Percentiles rank a stretch among this genome's conserved stretches.
Evolutionary conservation across 305 asterid species (phyloP).

Genomic region (Plantago lanceolata): DNA sequence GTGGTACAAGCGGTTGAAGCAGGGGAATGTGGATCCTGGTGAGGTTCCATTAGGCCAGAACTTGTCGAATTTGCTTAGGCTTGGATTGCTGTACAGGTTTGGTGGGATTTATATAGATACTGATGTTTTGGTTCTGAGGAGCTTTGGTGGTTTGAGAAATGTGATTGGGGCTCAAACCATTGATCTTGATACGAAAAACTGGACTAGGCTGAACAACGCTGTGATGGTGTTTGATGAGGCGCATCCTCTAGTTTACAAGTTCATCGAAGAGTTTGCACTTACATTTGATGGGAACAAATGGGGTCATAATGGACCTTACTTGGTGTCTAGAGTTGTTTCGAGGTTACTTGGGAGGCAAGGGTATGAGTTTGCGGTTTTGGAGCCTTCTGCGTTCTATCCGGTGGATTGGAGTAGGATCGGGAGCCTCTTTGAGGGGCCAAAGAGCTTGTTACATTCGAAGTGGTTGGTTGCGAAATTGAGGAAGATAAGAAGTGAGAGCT

Average conservation of each 20-base stretch:
- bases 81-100: constrained; percentile 65
- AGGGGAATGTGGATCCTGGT: constrained; percentile 64
- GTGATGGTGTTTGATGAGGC: constrained; percentile 75
- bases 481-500: constrained; percentile 52
- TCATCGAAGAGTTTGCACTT: constrained; percentile 76
- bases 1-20: constrained; percentile 55
- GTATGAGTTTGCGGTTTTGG: constrained; percentile 50
- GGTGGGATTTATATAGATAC: constrained; percentile 89
- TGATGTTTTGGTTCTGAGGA: constrained; percentile 59
- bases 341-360: constrained; percentile 51
- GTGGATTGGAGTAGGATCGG: constrained; percentile 75
- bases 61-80: constrained; percentile 78
- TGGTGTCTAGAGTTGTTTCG: constrained; percentile 79
- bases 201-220: constrained; percentile 89
- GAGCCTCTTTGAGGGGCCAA: constrained; percentile 54
- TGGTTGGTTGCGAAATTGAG: constrained; percentile 57
- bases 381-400: constrained; percentile 80
- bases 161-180: constrained; percentile 73
- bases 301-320: constrained; percentile 95
- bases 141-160: constrained; percentile 45
- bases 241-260: constrained; percentile 66
- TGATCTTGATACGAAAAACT: constrained; percentile 49
- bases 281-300: constrained; percentile 86
- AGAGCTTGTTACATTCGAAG: constrained; percentile 37
- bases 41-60: constrained; percentile 77